Conservation (phyloP, 208 protist species). For the Crithidia thermophila region DNA sequence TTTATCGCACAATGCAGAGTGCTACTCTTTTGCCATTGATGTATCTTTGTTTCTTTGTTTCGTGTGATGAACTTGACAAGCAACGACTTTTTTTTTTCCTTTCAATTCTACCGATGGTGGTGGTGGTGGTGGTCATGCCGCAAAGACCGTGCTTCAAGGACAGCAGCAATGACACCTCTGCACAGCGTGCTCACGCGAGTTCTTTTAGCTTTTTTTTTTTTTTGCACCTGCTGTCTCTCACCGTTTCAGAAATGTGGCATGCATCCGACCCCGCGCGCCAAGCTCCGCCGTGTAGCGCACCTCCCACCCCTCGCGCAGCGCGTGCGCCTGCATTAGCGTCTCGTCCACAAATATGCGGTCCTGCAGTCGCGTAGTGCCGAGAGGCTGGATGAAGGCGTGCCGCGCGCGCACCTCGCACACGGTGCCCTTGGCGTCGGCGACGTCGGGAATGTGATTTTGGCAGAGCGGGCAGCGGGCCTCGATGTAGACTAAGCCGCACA, state of each 20-base stretch:
- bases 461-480: constrained; percentile 78
- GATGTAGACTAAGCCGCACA: constrained; percentile 69
- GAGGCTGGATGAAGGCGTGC: constrained; percentile 67
- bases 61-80: neutral
- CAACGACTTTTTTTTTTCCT: neutral
- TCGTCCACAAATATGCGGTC: constrained; percentile 51
- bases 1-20: too few species aligned
- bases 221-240: neutral
- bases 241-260: constrained; percentile 12
- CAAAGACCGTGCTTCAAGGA: neutral
- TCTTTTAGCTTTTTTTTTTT: neutral
- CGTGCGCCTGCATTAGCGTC: constrained; percentile 10
- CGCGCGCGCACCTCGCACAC: constrained; percentile 58
- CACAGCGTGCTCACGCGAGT: neutral
- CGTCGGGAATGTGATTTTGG: constrained; percentile 44
- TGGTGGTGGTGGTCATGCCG: too few species aligned
- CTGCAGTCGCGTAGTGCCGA: constrained; percentile 40
- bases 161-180: neutral
- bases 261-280: constrained; percentile 21
- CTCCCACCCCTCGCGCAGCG: constrained; percentile 18
- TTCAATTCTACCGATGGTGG: too few species aligned
- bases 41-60: too few species aligned
- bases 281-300: constrained; percentile 34
- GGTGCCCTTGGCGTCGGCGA: constrained; percentile 45
- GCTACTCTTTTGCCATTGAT: too few species aligned